Evolutionary conservation across 108 stramenopile species (phyloP).

Genomic region (Cyclotella sp.): DNA sequence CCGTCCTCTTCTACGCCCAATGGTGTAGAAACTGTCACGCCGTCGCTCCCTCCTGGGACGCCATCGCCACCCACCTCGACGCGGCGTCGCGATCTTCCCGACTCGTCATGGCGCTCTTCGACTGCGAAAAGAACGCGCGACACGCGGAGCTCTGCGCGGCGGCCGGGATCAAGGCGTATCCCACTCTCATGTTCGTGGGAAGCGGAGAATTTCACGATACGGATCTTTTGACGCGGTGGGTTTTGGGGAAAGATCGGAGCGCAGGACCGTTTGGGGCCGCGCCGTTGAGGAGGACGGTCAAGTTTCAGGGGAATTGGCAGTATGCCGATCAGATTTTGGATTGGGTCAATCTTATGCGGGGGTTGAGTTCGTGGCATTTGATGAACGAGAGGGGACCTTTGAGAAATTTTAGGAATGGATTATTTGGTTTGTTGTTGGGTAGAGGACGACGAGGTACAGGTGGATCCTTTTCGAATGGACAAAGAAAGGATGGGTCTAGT

Average conservation of each 20-base stretch:
- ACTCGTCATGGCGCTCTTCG: constrained; percentile 80
- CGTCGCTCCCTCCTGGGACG: constrained; percentile 75
- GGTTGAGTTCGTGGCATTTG: constrained; percentile 74
- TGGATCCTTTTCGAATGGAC: background rate
- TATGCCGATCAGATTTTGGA: constrained; percentile 75
- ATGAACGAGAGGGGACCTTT: constrained; percentile 61
- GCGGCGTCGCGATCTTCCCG: constrained; percentile 63
- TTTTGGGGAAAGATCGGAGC: constrained; percentile 56
- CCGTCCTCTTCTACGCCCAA: constrained; percentile 85
- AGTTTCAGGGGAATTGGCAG: constrained; percentile 82
- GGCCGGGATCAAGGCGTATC: constrained; percentile 64
- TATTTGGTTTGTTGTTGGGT: constrained; percentile 47
- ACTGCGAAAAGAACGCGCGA: constrained; percentile 70
- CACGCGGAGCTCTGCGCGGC: constrained; percentile 63
- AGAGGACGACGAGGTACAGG: constrained; percentile 13
- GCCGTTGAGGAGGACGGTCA: constrained; percentile 58
- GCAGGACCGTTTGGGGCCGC: constrained; percentile 58
- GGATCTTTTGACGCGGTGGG: constrained; percentile 44
- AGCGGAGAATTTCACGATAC: constrained; percentile 70
- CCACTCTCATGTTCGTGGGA: constrained; percentile 80
- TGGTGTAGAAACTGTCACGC: constrained; percentile 76
- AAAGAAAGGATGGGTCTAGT: constrained; percentile 32
- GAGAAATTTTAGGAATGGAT: constrained; percentile 53
- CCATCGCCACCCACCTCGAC: constrained; percentile 63
- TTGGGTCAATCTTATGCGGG: constrained; percentile 82